Evolutionary conservation across 2,329 filamentous ascomycete genomes (phyloP).

Genomic region (Trichoderma simmonsii): DNA sequence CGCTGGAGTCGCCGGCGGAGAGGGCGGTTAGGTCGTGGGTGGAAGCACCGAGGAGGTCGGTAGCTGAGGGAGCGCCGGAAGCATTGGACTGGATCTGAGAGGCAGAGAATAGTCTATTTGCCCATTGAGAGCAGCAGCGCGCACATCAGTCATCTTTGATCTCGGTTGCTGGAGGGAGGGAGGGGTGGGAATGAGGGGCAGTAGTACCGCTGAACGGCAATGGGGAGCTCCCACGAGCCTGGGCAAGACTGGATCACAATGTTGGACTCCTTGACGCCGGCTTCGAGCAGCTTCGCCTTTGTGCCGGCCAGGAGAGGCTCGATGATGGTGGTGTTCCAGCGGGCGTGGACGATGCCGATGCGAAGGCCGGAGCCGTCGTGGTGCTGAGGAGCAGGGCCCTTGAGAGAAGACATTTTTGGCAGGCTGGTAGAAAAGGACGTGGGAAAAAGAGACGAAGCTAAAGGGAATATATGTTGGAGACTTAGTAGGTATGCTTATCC

Average conservation of each 20-base stretch:
- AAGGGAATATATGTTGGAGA: not conserved
- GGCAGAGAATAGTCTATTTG: slow-evolving; percentile 70
- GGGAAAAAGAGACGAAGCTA: not conserved
- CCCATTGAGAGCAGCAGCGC: no score
- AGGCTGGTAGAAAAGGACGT: not conserved
- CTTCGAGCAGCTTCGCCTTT: slow-evolving; percentile 70
- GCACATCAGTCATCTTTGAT: not conserved
- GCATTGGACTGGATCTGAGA: slow-evolving; percentile 79
- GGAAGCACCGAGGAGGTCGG: slow-evolving; percentile 69
- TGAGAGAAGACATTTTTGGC: slow-evolving; percentile 39
- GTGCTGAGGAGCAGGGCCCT: slow-evolving; percentile 55
- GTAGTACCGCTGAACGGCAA: slow-evolving; percentile 76
- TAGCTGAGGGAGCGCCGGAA: slow-evolving; percentile 60
- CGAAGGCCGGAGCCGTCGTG: slow-evolving; percentile 72
- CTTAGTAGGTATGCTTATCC: not conserved
- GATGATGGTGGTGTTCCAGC: slow-evolving; percentile 92
- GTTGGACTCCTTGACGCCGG: slow-evolving; percentile 82
- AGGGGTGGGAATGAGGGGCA: slow-evolving; percentile 18
- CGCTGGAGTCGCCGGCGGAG: slow-evolving; percentile 40
- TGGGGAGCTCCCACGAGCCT: slow-evolving; percentile 90
- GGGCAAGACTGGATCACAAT: slow-evolving; percentile 88
- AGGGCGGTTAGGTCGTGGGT: slow-evolving; percentile 63
- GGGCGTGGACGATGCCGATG: slow-evolving; percentile 91
- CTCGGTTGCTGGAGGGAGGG: not conserved
- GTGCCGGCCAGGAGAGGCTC: slow-evolving; percentile 78